Evolutionary conservation across 345 rosid species (phyloP), one percentile per base, ranked within the genome.

Genomic region (Salix arbutifolia): DNA sequence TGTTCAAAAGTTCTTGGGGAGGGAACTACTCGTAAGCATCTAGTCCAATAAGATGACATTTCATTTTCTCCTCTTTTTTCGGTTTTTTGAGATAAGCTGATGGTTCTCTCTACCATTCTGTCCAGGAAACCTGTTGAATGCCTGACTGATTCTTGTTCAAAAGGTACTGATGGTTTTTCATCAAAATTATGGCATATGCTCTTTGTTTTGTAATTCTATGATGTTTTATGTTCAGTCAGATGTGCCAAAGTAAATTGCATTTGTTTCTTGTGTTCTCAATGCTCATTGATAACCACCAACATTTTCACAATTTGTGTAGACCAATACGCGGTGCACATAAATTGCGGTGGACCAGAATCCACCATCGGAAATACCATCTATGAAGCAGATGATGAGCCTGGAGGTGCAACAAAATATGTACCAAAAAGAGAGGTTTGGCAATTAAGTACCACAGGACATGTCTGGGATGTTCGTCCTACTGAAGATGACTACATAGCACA

Each of bases 381-480:
- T 10, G 62, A 65, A 64, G 77, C 30, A 42, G 70, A 74, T 46
- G 61, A 44, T 0, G 62, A 14, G 6, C 12, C 21, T 13, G 77
- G 70, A 65, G 77, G 77, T 6, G 18, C 30, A 19, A 40, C 77
- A 64, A 44, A 74, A 46, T 74, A 74, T 44, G 61, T 28, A 25
- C 70, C 30, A 3, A 42, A 14, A 26, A 1, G n/a, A 28, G 19
- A 2, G 1, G 19, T 17, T 11, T 75, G 78, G 78, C 72, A 35
- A 66, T 11, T 67, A 33, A 75, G 71, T 35, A 75, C 53, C 4
- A 75, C 72, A 14, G 72, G 78, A 67, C 65, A 67, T 58, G 53
- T 67, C 28, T 52, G 53, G 72, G 78, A 75, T 35, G 18, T n/a
- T 10, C 0, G 12, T 2, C 17, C 35, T 13, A 12, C 66, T 4